Conservation (phyloP, 768 basidiomycete species). For the Boletus rex-veris region DNA sequence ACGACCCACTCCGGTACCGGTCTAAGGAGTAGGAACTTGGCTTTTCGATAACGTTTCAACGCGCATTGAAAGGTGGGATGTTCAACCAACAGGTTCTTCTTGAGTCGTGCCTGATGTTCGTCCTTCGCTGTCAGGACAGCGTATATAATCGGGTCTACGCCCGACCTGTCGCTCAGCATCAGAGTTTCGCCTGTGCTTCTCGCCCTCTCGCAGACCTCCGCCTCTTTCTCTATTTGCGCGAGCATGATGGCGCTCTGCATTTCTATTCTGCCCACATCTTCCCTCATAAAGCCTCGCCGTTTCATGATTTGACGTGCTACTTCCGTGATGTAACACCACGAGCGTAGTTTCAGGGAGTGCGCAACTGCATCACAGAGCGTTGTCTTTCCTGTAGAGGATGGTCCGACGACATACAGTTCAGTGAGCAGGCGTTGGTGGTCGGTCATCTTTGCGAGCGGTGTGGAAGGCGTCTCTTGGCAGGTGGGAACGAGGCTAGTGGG, state of each 20-base stretch:
- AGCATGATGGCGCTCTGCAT: constrained; percentile 66
- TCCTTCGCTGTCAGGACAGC: constrained; percentile 45
- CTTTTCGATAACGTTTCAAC: constrained; percentile 42
- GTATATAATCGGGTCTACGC: constrained; percentile 62
- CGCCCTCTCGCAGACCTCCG: constrained; percentile 11
- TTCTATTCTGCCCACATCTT: constrained; percentile 45
- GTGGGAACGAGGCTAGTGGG: constrained; percentile 15
- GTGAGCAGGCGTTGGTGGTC: constrained; percentile 12
- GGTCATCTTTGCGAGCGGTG: constrained; percentile 13
- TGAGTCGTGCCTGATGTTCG: constrained; percentile 35
- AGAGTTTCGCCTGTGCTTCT: constrained; percentile 23
- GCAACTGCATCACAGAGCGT: constrained; percentile 57
- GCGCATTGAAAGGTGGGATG: constrained; percentile 40
- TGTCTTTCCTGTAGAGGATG: constrained; percentile 69
- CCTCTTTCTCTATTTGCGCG: constrained; percentile 50
- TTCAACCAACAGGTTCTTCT: constrained; percentile 34
- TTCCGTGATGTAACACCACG: constrained; percentile 50
- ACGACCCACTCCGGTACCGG: constrained; percentile 58
- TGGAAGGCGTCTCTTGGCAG: constrained; percentile 2
- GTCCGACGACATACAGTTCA: constrained; percentile 47
- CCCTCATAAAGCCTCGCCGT: constrained; percentile 48
- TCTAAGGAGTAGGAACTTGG: constrained; percentile 51
- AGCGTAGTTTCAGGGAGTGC: constrained; percentile 36
- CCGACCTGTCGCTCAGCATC: constrained; percentile 61
- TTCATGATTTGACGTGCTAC: constrained; percentile 59